Conservation (phyloP, 345 rosid species). For the Brassica napus region Da-Ae NC_063434.1:4898001-4898500, state of each 20-base stretch:
- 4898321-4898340: slow-evolving; percentile 89
- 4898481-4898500: slow-evolving; percentile 57
- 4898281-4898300: background rate
- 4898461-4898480: slow-evolving; percentile 47
- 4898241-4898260: slow-evolving; percentile 90
- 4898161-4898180: background rate
- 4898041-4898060: slow-evolving; percentile 57
- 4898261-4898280: slow-evolving; percentile 46
- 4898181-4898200: background rate
- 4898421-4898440: slow-evolving; percentile 61
- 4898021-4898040: background rate
- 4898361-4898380: slow-evolving; percentile 89
- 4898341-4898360: slow-evolving; percentile 95
- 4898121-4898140: slow-evolving; percentile 72
- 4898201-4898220: background rate
- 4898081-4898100: slow-evolving; percentile 90
- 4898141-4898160: background rate
- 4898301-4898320: slow-evolving; percentile 59
- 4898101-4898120: slow-evolving; percentile 99
- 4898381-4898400: slow-evolving; percentile 53
- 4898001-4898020: background rate
- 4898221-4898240: slow-evolving; percentile 98
- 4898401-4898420: slow-evolving; percentile 56
- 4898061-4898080: slow-evolving; percentile 75
- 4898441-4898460: slow-evolving; percentile 51